phyloP scores from a whole-genome alignment of 352 stramenopile species.

The Globisporangium uncinulatum region DNA sequence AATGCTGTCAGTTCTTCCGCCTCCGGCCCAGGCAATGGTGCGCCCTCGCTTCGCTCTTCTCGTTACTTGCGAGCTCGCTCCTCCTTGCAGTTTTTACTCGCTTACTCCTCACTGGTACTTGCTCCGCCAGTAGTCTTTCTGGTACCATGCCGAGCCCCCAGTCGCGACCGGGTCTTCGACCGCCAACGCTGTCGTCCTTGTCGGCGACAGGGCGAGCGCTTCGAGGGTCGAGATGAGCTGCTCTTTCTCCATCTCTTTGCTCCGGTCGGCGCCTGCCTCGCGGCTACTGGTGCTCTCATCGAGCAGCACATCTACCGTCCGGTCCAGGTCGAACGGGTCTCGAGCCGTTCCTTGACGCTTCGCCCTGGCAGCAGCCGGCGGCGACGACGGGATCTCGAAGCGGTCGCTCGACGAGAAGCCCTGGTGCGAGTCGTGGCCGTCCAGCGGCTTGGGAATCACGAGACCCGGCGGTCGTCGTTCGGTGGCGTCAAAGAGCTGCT shows the following conservation, averaged over 20 bases:
- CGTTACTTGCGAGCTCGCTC: no score
- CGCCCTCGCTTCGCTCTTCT: no score
- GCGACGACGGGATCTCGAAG: constrained; percentile 31
- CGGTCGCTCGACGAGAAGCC: constrained; percentile 29
- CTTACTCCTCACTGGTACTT: constrained; percentile 30
- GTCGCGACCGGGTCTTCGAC: background rate
- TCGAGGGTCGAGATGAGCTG: constrained; percentile 35
- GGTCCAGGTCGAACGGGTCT: constrained; percentile 12
- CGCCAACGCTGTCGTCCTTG: constrained; percentile 4
- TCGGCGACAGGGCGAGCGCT: background rate
- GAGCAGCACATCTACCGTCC: constrained; percentile 27
- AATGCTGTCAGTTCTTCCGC: no score
- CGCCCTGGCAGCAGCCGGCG: constrained; percentile 3
- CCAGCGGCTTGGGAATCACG: background rate
- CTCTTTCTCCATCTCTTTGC: constrained; percentile 24
- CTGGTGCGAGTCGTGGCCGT: background rate
- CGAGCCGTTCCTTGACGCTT: background rate
- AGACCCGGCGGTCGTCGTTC: constrained; percentile 12
- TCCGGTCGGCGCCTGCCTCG: background rate
- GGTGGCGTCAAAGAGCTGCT: constrained; percentile 50
- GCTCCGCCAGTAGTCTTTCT: constrained; percentile 43
- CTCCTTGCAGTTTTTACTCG: no score
- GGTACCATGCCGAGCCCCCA: constrained; percentile 29
- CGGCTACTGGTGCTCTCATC: constrained; percentile 9
- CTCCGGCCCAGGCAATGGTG: no score